phyloP scores from a whole-genome alignment of 108 stramenopile species.

The Cyclotella sp. region DNA sequence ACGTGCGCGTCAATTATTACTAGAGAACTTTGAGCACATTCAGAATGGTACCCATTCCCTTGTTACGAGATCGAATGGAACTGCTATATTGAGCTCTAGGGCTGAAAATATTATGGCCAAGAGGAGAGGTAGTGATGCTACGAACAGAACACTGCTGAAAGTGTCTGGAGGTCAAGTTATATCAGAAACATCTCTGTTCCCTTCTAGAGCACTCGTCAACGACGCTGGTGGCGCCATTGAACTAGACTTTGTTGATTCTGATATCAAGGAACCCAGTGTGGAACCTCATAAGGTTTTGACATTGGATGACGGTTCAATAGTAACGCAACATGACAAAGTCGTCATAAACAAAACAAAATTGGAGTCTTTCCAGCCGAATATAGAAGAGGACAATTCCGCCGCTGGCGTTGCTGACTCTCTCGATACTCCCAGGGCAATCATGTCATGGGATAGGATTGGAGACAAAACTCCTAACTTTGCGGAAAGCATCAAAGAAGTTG shows the following conservation, averaged over 20 bases:
- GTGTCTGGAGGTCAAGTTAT: conserved; percentile 43
- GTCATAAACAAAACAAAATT: conserved; percentile 12
- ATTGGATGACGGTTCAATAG: conserved; percentile 26
- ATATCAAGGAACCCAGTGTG: background rate
- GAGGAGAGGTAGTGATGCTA: background rate
- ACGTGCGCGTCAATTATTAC: conserved; percentile 24
- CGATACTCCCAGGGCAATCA: background rate
- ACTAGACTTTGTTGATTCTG: background rate
- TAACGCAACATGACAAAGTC: conserved; percentile 15
- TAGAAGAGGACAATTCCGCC: background rate
- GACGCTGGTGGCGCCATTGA: background rate
- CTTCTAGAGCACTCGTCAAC: conserved; percentile 8
- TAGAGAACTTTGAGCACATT: conserved; percentile 27
- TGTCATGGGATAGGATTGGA: conserved; percentile 25
- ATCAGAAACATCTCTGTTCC: conserved; percentile 20
- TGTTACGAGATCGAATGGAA: conserved; percentile 33
- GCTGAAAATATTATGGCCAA: conserved; percentile 30
- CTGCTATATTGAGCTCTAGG: conserved; percentile 31
- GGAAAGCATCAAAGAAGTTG: conserved; percentile 27
- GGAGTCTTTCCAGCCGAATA: background rate
- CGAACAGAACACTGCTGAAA: conserved; percentile 30
- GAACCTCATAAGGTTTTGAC: conserved; percentile 25
- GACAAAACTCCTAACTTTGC: conserved; percentile 34
- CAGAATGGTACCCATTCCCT: conserved; percentile 26
- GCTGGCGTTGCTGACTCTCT: background rate